A percentile compares a stretch with the other conserved stretches of the same genome.
Evolutionary conservation across 345 rosid species (phyloP).

Genomic region (Diplotaxis tenuifolia): DNA sequence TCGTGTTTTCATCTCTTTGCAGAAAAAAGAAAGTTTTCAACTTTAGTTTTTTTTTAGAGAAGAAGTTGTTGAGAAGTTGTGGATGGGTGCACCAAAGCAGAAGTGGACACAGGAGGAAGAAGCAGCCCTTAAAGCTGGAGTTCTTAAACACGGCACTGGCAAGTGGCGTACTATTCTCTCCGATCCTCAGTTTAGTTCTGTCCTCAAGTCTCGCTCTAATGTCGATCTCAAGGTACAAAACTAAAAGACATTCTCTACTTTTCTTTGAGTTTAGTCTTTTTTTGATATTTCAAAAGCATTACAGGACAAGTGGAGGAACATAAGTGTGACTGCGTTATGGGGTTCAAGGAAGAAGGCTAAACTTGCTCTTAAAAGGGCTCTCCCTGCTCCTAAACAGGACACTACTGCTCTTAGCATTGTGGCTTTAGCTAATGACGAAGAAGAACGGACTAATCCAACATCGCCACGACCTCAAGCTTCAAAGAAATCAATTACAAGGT

Average conservation of each 20-base stretch:
- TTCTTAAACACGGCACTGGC: constrained; percentile 86
- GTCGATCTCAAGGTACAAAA: constrained; percentile 98
- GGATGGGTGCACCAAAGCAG: constrained; percentile 99
- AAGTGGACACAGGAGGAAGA: constrained; percentile 99
- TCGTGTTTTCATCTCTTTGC: constrained; percentile 29
- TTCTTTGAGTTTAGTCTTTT: no score
- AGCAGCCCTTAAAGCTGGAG: constrained; percentile 97
- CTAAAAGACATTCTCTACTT: no score
- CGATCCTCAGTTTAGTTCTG: constrained; percentile 77
- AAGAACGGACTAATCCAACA: constrained; percentile 52
- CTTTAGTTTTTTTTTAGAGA: not conserved
- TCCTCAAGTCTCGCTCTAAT: constrained; percentile 80
- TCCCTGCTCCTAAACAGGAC: constrained; percentile 45
- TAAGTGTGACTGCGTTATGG: constrained; percentile 91
- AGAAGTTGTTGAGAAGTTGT: constrained; percentile 13
- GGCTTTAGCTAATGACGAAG: constrained; percentile 48
- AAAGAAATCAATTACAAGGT: constrained; percentile 70
- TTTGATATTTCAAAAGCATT: constrained; percentile 17
- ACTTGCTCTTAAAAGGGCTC: constrained; percentile 65
- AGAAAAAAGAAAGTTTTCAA: not conserved
- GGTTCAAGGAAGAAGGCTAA: constrained; percentile 86
- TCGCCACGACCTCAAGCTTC: constrained; percentile 55
- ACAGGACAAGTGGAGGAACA: constrained; percentile 99
- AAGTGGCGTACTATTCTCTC: constrained; percentile 98
- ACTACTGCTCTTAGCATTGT: constrained; percentile 36